These are phyloP conservation scores for Naematelia encephala DNA, from an alignment of 768 basidiomycete genomes.

Conservation along the genomic window DNA sequence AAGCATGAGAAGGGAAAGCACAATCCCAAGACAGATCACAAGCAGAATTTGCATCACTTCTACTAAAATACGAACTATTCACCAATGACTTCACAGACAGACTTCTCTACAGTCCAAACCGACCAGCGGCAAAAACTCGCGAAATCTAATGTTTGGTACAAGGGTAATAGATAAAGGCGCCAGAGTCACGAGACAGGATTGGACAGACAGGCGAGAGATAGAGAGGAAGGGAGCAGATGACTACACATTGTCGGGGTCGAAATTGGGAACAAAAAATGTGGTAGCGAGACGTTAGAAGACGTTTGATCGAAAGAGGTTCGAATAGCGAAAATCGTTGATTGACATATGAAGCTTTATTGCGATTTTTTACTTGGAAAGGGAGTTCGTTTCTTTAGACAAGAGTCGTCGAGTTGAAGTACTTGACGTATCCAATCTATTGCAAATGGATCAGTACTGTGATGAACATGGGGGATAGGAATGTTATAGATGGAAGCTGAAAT, in stretches of 20 bases:
- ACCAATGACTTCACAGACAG: not conserved
- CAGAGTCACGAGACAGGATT: not conserved
- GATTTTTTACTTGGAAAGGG: not conserved
- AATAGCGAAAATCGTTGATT: not conserved
- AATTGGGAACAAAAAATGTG: not conserved
- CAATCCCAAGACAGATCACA: not conserved
- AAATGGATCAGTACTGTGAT: constrained; percentile 7
- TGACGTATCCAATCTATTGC: constrained; percentile 42
- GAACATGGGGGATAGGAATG: not conserved
- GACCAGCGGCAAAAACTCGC: not conserved
- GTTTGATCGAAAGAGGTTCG: constrained; percentile 8
- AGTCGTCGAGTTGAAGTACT: constrained; percentile 49
- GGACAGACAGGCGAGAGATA: not conserved
- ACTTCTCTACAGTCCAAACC: not conserved
- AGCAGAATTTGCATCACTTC: not conserved
- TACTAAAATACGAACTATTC: not conserved
- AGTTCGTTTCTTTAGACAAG: constrained; percentile 39
- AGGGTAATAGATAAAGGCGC: not conserved
- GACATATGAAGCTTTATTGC: not conserved
- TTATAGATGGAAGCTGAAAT: not conserved
- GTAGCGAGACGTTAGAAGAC: not conserved
- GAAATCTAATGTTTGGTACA: no score
- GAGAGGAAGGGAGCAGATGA: not conserved
- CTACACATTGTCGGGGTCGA: not conserved
- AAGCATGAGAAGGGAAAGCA: no score